These are phyloP conservation scores for Syzygium aqueum DNA, from an alignment of 345 rosid species.

Conservation along the genomic window DNA sequence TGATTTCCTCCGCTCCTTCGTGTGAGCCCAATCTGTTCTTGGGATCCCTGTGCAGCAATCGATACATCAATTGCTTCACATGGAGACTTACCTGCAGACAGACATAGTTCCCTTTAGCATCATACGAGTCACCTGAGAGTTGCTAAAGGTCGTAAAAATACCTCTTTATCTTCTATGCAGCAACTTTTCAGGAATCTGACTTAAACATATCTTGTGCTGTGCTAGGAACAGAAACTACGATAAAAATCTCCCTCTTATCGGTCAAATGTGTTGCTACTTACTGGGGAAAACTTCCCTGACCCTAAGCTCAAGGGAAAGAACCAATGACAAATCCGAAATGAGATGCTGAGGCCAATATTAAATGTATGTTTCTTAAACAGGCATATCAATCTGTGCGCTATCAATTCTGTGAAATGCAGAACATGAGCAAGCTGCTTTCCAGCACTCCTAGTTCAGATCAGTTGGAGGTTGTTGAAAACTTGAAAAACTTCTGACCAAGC, in stretches of 20 bases:
- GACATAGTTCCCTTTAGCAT: not conserved
- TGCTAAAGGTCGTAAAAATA: not conserved
- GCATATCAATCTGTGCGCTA: not conserved
- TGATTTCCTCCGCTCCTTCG: conserved; percentile 82
- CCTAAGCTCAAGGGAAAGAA: not conserved
- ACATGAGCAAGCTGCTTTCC: not conserved
- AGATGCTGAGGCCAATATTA: not conserved
- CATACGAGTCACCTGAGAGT: not conserved
- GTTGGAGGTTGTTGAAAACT: not conserved
- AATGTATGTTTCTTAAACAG: not conserved
- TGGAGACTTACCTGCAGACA: conserved; percentile 58
- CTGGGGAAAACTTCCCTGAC: not conserved
- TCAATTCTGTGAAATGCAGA: not conserved
- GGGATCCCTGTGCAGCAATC: conserved; percentile 79
- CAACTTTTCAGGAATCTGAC: not conserved
- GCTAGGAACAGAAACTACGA: not conserved
- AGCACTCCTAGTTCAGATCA: not conserved
- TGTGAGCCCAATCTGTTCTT: conserved; percentile 65
- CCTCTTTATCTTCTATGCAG: not conserved
- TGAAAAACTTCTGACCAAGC: not conserved
- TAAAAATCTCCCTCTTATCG: not conserved
- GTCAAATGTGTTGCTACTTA: not conserved
- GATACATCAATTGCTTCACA: conserved; percentile 68
- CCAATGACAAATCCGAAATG: not conserved
- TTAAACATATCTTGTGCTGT: not conserved